Base-by-base conservation (phyloP, 2,329 filamentous ascomycete species). In the Aureobasidium uvarum region DNA sequence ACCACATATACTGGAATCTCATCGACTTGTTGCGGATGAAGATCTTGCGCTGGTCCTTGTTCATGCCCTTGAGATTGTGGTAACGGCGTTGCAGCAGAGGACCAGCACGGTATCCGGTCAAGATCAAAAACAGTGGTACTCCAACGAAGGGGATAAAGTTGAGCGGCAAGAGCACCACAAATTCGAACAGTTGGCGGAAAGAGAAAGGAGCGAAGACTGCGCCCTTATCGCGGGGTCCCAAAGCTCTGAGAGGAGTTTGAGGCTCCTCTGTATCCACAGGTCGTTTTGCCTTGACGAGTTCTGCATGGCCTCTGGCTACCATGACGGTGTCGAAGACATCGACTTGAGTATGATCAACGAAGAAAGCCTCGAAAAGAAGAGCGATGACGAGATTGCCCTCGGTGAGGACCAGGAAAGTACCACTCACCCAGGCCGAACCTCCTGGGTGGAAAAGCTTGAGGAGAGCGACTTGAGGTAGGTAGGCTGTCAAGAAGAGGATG, bases 81-180 rank as follows among this genome's bases (percentile, higher is more conserved):
- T 95, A 97, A 66, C 95, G 83, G 81, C 93, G 95, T 71, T 97
- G 93, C 64, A 95, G 89, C 33, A 98, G 85, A 38, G 94, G 95
- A 0, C 95, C 94, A 5, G 92, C 86, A 31, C 94, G 84, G 54
- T 93, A 91, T 1, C 94, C 95, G 0, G 93, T 97, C 69, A 96
- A 84, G 65, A 96, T 77, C 67, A 99, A 84, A 75, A 97, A 99
- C 68, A 95, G 83, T 0, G 91, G 91, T 0, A 90, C 89, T 18
- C 94, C 94, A 16, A 92, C 85, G 54, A 89, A 86, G 0, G 94
- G 94, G 18, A 98, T 85, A 25, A 99, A 86, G 74, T 96, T 98
- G 66, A 99, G 84, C 1, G 95, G 82, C 28, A 84, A 72, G 41
- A 83, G 72, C 14, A 83, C 67, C 43, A 96, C 81, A 67, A 97